These are phyloP conservation scores for Auriscalpium microsporum DNA, from an alignment of 768 basidiomycete genomes.

Conservation along the genomic window DNA sequence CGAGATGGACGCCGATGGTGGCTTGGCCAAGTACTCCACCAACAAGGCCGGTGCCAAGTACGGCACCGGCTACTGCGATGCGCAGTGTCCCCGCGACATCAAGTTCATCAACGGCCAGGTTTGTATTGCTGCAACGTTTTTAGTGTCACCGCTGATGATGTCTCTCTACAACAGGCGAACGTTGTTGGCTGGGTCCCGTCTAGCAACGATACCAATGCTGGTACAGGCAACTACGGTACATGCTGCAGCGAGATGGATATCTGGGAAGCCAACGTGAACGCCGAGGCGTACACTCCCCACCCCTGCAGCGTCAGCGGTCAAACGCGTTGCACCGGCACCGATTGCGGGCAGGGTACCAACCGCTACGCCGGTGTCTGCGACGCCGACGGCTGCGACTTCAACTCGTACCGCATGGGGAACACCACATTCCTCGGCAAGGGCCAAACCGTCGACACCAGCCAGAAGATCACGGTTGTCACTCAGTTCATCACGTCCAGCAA, in stretches of 20 bases:
- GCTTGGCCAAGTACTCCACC: slow-evolving; percentile 34
- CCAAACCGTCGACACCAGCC: slow-evolving; percentile 39
- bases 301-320: slow-evolving; percentile 34
- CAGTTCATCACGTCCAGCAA: slow-evolving; percentile 43
- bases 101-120: slow-evolving; percentile 53
- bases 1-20: slow-evolving; percentile 53
- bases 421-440: slow-evolving; percentile 37
- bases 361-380: slow-evolving; percentile 41
- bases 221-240: slow-evolving; percentile 36
- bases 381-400: slow-evolving; percentile 51
- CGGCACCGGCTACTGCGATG: slow-evolving; percentile 60
- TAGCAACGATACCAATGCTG: slow-evolving; percentile 35
- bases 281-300: slow-evolving; percentile 48
- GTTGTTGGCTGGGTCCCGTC: slow-evolving; percentile 31
- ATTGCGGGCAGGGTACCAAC: slow-evolving; percentile 22
- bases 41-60: slow-evolving; percentile 55
- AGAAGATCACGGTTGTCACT: slow-evolving; percentile 45
- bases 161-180: slow-evolving; percentile 35
- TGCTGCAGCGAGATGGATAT: slow-evolving; percentile 56
- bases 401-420: slow-evolving; percentile 50
- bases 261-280: slow-evolving; percentile 48
- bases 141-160: not conserved
- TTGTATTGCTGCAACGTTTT: slow-evolving; percentile 11
- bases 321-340: slow-evolving; percentile 34
- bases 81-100: slow-evolving; percentile 52